A percentile compares a stretch with the other conserved stretches of the same genome.
These are phyloP conservation scores for Globisporangium iwayamae DNA, from an alignment of 352 stramenopile genomes.

Conservation along the genomic window DNA sequence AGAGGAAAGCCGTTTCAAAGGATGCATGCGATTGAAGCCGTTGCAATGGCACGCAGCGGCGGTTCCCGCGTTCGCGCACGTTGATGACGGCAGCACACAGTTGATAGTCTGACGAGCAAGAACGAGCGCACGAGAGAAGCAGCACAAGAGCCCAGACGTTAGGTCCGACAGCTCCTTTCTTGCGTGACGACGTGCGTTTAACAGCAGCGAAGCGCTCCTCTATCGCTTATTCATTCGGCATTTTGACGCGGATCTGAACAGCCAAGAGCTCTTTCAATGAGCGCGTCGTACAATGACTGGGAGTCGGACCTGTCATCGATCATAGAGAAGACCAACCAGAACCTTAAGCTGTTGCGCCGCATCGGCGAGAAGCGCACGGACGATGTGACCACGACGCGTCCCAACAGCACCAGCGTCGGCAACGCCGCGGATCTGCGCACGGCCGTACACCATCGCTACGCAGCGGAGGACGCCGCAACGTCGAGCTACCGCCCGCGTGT, in stretches of 20 bases:
- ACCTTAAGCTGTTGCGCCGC: constrained; percentile 77
- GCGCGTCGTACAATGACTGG: constrained; percentile 62
- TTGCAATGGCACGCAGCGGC: constrained; percentile 7
- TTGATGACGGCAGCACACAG: no score
- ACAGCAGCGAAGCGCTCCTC: not conserved
- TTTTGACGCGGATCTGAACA: not conserved
- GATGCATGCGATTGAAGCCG: constrained; percentile 4
- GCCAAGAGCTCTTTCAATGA: constrained; percentile 31
- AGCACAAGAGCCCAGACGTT: not conserved
- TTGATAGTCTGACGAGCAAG: not conserved
- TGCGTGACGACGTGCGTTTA: constrained; percentile 7
- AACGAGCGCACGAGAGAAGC: not conserved
- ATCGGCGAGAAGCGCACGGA: constrained; percentile 73
- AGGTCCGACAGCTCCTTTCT: not conserved
- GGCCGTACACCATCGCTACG: constrained; percentile 12
- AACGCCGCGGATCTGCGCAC: constrained; percentile 9
- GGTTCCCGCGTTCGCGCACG: not conserved
- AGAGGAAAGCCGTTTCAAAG: constrained; percentile 6
- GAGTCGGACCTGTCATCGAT: constrained; percentile 82
- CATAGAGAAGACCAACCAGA: constrained; percentile 88
- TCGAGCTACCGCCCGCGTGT: constrained; percentile 10
- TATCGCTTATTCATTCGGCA: not conserved
- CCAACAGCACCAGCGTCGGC: constrained; percentile 5
- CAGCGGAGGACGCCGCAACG: constrained; percentile 7
- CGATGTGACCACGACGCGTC: constrained; percentile 36